phyloP scores from a whole-genome alignment of 495 filamentous ascomycete species.

The Aspergillus incahuasiensis region DNA sequence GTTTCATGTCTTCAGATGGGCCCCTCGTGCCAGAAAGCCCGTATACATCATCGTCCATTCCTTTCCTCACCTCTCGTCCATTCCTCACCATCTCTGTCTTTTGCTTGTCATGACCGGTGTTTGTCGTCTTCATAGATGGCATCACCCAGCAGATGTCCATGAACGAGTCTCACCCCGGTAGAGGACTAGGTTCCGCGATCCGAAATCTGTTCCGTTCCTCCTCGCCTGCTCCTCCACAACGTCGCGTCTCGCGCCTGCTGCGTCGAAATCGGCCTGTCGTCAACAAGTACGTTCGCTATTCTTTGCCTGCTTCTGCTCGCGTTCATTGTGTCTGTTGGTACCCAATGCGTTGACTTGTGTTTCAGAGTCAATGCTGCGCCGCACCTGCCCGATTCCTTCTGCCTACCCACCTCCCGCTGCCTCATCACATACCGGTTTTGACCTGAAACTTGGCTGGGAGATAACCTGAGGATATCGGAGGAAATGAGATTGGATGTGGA shows the following conservation, averaged over 20 bases:
- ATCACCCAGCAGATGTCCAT: constrained; percentile 38
- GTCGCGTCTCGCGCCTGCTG: constrained; percentile 32
- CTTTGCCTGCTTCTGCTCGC: constrained; percentile 8
- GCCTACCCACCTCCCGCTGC: neutral
- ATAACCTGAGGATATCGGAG: neutral
- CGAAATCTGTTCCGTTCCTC: constrained; percentile 36
- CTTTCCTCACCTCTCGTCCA: constrained; percentile 3
- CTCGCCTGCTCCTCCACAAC: constrained; percentile 28
- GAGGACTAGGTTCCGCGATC: constrained; percentile 33
- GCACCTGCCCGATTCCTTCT: constrained; percentile 1
- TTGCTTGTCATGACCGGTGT: constrained; percentile 21
- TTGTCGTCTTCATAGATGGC: constrained; percentile 22
- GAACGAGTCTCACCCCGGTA: constrained; percentile 34
- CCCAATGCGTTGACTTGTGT: constrained; percentile 2
- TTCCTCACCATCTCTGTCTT: constrained; percentile 6
- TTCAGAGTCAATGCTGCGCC: constrained; percentile 8
- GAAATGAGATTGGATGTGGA: neutral
- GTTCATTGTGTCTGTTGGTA: neutral
- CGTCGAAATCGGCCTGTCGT: constrained; percentile 40
- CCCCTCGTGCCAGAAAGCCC: constrained; percentile 14
- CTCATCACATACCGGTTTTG: neutral
- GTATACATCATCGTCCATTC: neutral
- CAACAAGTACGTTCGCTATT: constrained; percentile 31
- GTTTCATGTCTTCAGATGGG: constrained; percentile 23
- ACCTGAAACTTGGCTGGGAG: neutral